Evolutionary conservation across 2,329 filamentous ascomycete genomes (phyloP).

Genomic region (Botrytis medusae): DNA sequence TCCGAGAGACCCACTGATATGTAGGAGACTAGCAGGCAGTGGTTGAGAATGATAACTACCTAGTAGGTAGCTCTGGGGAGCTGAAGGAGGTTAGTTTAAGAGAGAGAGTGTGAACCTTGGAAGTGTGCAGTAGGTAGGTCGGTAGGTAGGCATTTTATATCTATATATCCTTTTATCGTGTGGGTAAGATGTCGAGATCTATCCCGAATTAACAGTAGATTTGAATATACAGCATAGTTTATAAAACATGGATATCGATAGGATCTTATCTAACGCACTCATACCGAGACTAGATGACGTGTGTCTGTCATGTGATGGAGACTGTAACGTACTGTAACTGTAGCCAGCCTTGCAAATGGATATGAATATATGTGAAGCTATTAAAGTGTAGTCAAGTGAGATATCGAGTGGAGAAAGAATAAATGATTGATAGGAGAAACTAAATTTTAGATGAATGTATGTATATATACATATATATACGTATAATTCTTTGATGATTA

Average conservation of each 20-base stretch:
- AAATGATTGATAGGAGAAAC: neutral
- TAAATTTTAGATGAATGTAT: too few species aligned
- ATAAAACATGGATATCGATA: neutral
- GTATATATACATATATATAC: too few species aligned
- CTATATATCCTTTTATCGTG: too few species aligned
- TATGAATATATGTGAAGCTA: neutral
- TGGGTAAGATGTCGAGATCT: neutral
- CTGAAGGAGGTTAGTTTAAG: neutral
- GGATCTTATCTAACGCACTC: neutral
- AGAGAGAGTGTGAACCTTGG: neutral
- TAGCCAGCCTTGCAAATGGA: neutral
- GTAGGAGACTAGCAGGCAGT: neutral
- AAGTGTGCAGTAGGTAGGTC: neutral
- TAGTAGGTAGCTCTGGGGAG: neutral
- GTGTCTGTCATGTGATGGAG: neutral
- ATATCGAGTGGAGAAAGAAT: too few species aligned
- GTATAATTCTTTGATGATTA: neutral
- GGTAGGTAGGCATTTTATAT: too few species aligned
- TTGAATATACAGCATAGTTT: neutral
- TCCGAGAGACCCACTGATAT: neutral
- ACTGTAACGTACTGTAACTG: neutral
- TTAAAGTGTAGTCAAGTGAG: too few species aligned
- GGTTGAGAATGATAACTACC: neutral
- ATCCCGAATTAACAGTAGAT: neutral
- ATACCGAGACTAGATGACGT: neutral